Conservation (phyloP, 1,284 basidiomycete genomes). For the Boletus hoseneyae region DNA sequence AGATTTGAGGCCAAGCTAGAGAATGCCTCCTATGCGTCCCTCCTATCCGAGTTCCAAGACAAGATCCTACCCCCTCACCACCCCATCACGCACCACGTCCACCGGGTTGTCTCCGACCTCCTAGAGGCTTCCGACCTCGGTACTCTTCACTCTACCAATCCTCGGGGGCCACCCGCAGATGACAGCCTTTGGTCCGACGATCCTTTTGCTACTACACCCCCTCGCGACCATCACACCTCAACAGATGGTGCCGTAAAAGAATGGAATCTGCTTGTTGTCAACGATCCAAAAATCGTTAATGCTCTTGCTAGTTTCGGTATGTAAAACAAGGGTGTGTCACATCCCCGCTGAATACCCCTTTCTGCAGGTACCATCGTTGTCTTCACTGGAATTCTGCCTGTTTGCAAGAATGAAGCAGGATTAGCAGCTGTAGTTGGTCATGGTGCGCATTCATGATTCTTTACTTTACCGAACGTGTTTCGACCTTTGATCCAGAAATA, state of each 20-base stretch:
- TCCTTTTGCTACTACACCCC: constrained; percentile 20
- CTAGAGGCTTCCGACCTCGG: constrained; percentile 74
- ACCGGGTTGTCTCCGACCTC: constrained; percentile 69
- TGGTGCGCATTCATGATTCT: constrained; percentile 45
- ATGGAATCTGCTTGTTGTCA: constrained; percentile 81
- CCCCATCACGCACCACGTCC: constrained; percentile 63
- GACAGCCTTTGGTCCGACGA: constrained; percentile 26
- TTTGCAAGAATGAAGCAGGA: constrained; percentile 77
- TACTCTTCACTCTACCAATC: constrained; percentile 15
- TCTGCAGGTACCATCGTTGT: constrained; percentile 72
- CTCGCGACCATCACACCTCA: constrained; percentile 22
- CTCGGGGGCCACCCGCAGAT: constrained; percentile 4
- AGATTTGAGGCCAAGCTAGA: constrained; percentile 57
- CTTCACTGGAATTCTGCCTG: constrained; percentile 85
- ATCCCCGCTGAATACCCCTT: neutral
- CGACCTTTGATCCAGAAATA: constrained; percentile 55
- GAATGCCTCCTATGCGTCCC: constrained; percentile 47
- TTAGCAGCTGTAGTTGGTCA: constrained; percentile 87
- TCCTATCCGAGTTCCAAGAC: constrained; percentile 53
- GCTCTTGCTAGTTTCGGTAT: constrained; percentile 77
- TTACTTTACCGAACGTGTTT: neutral
- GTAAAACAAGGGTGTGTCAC: constrained; percentile 11
- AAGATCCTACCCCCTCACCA: constrained; percentile 69
- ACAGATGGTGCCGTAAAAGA: constrained; percentile 38
- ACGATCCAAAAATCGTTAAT: constrained; percentile 73